Evolutionary conservation across 176 grass and related monocot species (phyloP).

Genomic region (Elaeis guineensis): DNA sequence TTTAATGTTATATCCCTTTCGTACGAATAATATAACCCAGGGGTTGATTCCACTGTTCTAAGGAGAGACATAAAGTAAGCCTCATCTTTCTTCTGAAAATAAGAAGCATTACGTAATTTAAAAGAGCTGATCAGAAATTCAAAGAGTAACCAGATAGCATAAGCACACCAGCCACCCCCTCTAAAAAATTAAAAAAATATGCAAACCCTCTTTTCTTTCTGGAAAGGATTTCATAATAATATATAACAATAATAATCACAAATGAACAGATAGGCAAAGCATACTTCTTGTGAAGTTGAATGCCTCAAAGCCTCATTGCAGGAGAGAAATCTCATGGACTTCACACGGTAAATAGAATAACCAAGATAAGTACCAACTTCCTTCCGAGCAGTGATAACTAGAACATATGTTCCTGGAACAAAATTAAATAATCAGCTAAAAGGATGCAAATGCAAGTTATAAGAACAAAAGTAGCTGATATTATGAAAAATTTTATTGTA

Average conservation of each 20-base stretch:
- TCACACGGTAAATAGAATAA: conserved; percentile 52
- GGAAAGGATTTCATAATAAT: background rate
- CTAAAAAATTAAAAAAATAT: conserved; percentile 10
- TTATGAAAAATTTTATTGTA: too few relatives aligned
- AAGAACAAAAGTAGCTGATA: too few relatives aligned
- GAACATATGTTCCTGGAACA: conserved; percentile 69
- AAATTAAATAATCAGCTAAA: conserved; percentile 14
- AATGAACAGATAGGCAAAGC: background rate
- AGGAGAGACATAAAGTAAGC: conserved; percentile 93
- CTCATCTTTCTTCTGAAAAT: conserved; percentile 84
- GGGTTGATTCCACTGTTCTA: conserved; percentile 73
- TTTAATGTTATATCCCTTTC: conserved; percentile 86
- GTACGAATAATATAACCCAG: conserved; percentile 85
- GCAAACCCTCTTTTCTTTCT: background rate
- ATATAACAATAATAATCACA: conserved; percentile 17
- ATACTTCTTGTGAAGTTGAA: conserved; percentile 91
- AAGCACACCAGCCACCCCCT: too few relatives aligned
- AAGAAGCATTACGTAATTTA: conserved; percentile 3
- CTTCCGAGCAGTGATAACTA: conserved; percentile 78
- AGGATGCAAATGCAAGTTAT: too few relatives aligned
- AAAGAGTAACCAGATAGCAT: too few relatives aligned
- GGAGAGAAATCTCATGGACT: conserved; percentile 77
- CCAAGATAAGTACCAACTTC: conserved; percentile 66
- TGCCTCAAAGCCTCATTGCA: conserved; percentile 77
- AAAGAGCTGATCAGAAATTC: conserved; percentile 7